These are phyloP conservation scores for Stagonosporopsis tanaceti DNA, from an alignment of 2,329 filamentous ascomycete genomes.

Conservation along the genomic window DNA sequence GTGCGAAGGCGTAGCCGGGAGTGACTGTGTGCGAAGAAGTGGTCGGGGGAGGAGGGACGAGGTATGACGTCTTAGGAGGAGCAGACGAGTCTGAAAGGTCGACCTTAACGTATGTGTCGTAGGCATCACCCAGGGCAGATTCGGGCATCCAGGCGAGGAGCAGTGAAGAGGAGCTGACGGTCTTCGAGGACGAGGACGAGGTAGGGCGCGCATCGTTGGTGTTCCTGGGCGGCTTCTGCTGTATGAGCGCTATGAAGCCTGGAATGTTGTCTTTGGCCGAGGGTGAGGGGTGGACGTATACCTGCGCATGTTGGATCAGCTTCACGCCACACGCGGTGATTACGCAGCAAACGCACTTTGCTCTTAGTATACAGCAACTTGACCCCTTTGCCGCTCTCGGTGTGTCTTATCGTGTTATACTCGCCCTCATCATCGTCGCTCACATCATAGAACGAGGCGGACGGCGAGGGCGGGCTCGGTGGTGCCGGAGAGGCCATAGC, in stretches of 20 bases:
- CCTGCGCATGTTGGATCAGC: constrained; percentile 59
- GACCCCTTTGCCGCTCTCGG: constrained; percentile 78
- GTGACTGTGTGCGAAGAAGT: constrained; percentile 77
- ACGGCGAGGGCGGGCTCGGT: constrained; percentile 69
- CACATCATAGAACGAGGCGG: constrained; percentile 91
- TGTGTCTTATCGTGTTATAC: constrained; percentile 91
- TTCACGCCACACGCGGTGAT: constrained; percentile 26
- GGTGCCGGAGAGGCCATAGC: constrained; percentile 44
- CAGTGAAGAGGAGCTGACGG: constrained; percentile 71
- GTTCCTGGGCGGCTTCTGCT: constrained; percentile 71
- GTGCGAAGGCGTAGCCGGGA: constrained; percentile 86
- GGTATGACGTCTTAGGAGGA: constrained; percentile 83
- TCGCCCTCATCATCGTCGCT: constrained; percentile 96
- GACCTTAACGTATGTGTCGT: constrained; percentile 92
- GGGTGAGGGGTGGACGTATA: constrained; percentile 94
- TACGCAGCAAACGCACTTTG: constrained; percentile 70
- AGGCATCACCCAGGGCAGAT: constrained; percentile 80
- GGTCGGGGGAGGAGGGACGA: constrained; percentile 90
- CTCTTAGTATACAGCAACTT: constrained; percentile 96
- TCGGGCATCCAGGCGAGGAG: constrained; percentile 95
- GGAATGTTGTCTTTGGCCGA: constrained; percentile 95
- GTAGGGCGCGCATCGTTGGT: constrained; percentile 46
- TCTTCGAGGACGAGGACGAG: constrained; percentile 54
- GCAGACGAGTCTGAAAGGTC: constrained; percentile 84
- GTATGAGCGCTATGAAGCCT: constrained; percentile 89